A percentile compares a stretch with the other conserved stretches of the same genome.
Conservation (phyloP, 192 early-diverging fungal genomes). For the Polychytrium aggregatum region DNA sequence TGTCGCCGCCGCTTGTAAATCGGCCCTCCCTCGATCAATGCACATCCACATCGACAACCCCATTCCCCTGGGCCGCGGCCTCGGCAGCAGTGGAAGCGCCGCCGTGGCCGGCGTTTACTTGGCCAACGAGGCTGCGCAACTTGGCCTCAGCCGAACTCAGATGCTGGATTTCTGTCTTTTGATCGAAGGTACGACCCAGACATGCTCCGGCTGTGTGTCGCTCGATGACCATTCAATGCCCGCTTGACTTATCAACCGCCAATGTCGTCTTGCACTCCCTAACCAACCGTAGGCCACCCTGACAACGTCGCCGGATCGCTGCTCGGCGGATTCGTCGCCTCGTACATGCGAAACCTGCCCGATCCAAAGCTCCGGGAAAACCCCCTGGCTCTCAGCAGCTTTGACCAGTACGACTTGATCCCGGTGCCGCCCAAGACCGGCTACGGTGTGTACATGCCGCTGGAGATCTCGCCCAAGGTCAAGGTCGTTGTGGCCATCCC, state of each 20-base stretch:
- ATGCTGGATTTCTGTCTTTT: conserved; percentile 85
- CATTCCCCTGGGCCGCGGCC: conserved; percentile 90
- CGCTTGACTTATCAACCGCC: no score
- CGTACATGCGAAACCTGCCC: no score
- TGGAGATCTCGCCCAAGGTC: conserved; percentile 16
- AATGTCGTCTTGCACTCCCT: no score
- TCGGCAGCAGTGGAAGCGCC: conserved; percentile 94
- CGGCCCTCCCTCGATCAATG: conserved; percentile 48
- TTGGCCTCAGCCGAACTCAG: conserved; percentile 58
- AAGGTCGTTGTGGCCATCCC: conserved; percentile 45
- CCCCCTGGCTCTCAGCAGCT: no score
- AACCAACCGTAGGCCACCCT: no score
- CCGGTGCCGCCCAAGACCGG: conserved; percentile 6
- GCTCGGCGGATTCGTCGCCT: conserved; percentile 87
- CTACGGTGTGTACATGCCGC: conserved; percentile 18
- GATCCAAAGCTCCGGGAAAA: no score
- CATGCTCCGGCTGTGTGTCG: no score
- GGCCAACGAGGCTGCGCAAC: conserved; percentile 60
- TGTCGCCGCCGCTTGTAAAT: conserved; percentile 61
- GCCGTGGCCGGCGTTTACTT: conserved; percentile 87
- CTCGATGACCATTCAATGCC: no score
- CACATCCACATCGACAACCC: conserved; percentile 73
- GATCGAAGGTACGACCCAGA: no score
- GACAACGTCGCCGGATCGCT: conserved; percentile 94
- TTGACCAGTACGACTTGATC: no score